Evolutionary conservation across 2,329 filamentous ascomycete species (phyloP), one percentile per base, ranked within the genome.

Genomic region (Botrytis deweyae): DNA sequence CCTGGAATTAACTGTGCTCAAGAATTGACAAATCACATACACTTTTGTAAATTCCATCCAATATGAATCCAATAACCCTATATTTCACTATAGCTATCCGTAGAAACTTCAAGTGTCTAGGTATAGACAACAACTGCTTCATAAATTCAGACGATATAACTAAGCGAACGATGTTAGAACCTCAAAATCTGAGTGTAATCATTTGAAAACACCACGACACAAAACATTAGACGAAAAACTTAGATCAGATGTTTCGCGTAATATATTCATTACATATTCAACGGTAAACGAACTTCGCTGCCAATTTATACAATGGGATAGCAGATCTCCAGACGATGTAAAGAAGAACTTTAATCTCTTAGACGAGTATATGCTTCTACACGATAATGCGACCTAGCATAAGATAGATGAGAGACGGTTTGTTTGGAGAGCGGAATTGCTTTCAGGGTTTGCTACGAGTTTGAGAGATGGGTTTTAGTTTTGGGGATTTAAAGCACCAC

Each of bases 241-340:
- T 29, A 16, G 25, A n/a, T 55, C 4, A 5, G 5, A 29, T n/a
- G 3, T 55, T 25, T n/a, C 12, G n/a, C 12, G 25, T 55, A 18
- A 8, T 1, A 55, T 0, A 16, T 29, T n/a, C 4, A 29, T 29
- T 29, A 55, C 7, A 1, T 29, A 7, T 3, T 55, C 14, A 8
- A 3, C 25, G 3, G 25, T 8, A 55, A 29, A 55, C 5, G 5
- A 25, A 55, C 2, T 18, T 29, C 25, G 14, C 14, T 55, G 8
- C 52, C 52, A 16, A 29, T 8, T 5, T 1, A n/a, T 4, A 25
- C 6, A 12, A 55, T 1, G n/a, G 3, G 52, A 55, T n/a, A 3
- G 5, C 3, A 16, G 10, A 52, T 0, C 7, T 14, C 9, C 5
- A n/a, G 12, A 55, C 12, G 5, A 55, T 0, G 0, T 0, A 52